Conservation (phyloP, 2,329 filamentous ascomycete genomes). For the Cercospora brassicicola region DNA sequence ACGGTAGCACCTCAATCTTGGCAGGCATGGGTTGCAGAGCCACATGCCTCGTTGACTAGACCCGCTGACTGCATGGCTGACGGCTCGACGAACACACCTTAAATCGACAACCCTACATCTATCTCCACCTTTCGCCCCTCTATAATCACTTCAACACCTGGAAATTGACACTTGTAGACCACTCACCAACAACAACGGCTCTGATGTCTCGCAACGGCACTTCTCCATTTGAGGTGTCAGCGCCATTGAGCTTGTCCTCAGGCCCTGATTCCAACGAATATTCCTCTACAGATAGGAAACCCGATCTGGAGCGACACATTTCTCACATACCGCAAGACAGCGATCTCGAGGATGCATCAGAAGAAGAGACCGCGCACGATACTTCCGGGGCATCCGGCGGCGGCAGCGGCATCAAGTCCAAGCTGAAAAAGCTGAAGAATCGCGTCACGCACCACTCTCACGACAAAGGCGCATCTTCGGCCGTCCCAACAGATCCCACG, state of each 20-base stretch:
- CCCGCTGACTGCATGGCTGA: constrained; percentile 15
- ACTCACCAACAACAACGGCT: background rate
- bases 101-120: background rate
- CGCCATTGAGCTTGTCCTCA: constrained; percentile 4
- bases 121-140: background rate
- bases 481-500: background rate
- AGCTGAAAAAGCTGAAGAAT: constrained; percentile 16
- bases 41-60: background rate
- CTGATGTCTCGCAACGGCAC: background rate
- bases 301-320: constrained; percentile 18
- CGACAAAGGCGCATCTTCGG: background rate
- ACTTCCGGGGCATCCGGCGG: background rate
- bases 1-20: constrained; percentile 9
- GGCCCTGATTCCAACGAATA: background rate
- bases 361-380: background rate
- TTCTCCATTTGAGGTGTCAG: constrained; percentile 14
- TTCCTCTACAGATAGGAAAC: constrained; percentile 11
- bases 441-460: constrained; percentile 9
- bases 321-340: constrained; percentile 19
- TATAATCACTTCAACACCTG: background rate
- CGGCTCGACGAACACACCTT: constrained; percentile 1
- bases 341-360: constrained; percentile 9
- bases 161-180: background rate
- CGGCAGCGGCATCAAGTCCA: constrained; percentile 4
- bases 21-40: background rate